Evolutionary conservation across 495 filamentous ascomycete genomes (phyloP).

Genomic region (Penicillium cataractarum): DNA sequence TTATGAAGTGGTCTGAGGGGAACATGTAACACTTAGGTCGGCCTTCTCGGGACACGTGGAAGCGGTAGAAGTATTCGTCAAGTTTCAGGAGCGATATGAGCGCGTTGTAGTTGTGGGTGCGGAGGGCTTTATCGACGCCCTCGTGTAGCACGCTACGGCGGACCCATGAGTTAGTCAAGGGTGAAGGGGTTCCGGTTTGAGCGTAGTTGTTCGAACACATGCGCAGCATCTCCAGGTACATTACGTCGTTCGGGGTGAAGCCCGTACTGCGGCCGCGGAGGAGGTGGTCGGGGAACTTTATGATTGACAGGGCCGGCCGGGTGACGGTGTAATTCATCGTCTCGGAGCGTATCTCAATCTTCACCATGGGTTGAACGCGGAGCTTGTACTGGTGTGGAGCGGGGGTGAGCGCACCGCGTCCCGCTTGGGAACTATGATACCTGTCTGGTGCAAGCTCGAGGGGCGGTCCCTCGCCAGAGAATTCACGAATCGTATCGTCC

Average conservation of each 20-base stretch:
- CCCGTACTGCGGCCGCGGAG: constrained; percentile 31
- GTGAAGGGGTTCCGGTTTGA: not conserved
- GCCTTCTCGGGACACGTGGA: constrained; percentile 2
- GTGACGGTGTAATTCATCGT: constrained; percentile 2
- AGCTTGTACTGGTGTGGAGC: constrained; percentile 26
- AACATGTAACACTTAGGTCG: constrained; percentile 26
- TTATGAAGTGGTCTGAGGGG: constrained; percentile 36
- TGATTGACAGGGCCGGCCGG: constrained; percentile 23
- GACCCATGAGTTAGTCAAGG: constrained; percentile 10
- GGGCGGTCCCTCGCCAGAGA: constrained; percentile 23
- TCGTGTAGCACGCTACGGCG: constrained; percentile 36
- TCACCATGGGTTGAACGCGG: constrained; percentile 26
- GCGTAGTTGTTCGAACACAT: constrained; percentile 28
- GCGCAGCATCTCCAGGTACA: constrained; percentile 44
- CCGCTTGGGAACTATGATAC: not conserved
- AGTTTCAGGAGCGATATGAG: constrained; percentile 44
- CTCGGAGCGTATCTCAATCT: constrained; percentile 20
- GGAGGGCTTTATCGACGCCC: constrained; percentile 42
- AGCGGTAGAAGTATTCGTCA: constrained; percentile 41
- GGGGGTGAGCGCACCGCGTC: not conserved
- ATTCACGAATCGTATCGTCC: constrained; percentile 11
- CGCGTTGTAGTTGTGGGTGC: constrained; percentile 31
- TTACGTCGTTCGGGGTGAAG: constrained; percentile 19
- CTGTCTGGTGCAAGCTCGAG: not conserved
- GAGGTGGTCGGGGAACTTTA: constrained; percentile 29